Base-by-base conservation (phyloP, 768 basidiomycete genomes). In the Leucocoprinus birnbaumii region DNA sequence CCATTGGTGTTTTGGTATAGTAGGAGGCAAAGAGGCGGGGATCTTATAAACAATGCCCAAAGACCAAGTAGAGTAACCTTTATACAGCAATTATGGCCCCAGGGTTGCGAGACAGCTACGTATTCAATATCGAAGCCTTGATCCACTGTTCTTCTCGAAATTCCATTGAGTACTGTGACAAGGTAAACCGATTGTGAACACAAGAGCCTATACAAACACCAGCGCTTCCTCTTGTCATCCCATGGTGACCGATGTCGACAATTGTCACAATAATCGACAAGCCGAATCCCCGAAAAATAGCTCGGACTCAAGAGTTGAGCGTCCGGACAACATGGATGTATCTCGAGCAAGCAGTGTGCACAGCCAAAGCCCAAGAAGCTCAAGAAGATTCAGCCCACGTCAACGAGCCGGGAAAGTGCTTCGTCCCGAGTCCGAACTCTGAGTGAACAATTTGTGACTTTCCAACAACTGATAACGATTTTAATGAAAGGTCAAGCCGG, bases 71-170 rank as follows among this genome's bases (percentile, higher is more conserved):
- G 38, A 14, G 13, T 16, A 38, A 10, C 16, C 13, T 31, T 38
- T 38, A 38, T 38, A 38, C 38, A 31, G 31, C 31, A 31, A 31
- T 31, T n/a, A 10, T 10, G 16, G 6, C 5, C 16, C 40, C 40
- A 51, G 24, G 38, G 50, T 51, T 51, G 38, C 24, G 21, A 42
- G 50, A 42, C 50, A 41, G 42, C 38, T 41, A 24, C 18, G 11
- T 26, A 21, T 25, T 26, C n/a, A 42, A n/a, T 10, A 13, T 41
- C 40, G 40, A 41, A 51, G 40, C 40, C 40, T n/a, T 42, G 37
- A 50, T 50, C 48, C 49, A 50, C 37, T 50, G 50, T 51, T 51
- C 50, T 51, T 51, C 40, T 41, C 16, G 50, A 51, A 38, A 21
- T 50, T 24, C 38, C n/a, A 38, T 26, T 19, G 42, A 19, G 7